phyloP scores from a whole-genome alignment of 345 rosid genomes.

The Eucalyptus guilfoylei region DNA sequence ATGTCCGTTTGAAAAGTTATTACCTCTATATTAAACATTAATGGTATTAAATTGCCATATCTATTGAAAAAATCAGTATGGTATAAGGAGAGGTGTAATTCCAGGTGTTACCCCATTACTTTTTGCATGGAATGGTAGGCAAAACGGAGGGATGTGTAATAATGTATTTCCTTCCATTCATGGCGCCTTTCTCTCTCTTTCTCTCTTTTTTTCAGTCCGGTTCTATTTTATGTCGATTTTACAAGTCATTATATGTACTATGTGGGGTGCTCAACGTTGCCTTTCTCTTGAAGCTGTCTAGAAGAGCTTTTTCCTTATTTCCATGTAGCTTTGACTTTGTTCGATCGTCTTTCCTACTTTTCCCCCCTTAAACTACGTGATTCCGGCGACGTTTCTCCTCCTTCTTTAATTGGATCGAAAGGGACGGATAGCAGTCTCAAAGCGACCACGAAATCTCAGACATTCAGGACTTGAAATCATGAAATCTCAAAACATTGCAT shows the following conservation, averaged over 20 bases:
- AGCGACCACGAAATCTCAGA: neutral
- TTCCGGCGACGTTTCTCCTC: neutral
- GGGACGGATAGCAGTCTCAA: neutral
- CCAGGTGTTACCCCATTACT: no score
- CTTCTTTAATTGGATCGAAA: neutral
- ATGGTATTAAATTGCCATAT: neutral
- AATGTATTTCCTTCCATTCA: no score
- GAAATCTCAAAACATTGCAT: no score
- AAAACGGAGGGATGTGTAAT: no score
- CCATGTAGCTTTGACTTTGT: neutral
- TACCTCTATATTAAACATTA: no score
- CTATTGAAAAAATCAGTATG: neutral
- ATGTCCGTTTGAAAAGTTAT: neutral
- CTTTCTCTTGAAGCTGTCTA: neutral
- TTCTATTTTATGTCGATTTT: no score
- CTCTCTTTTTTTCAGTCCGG: no score
- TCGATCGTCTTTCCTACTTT: neutral
- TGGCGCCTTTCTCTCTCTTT: no score
- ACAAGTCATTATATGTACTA: neutral
- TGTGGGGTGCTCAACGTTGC: neutral
- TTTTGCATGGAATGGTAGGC: no score
- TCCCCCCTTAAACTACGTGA: neutral
- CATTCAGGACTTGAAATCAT: neutral
- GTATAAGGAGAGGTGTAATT: neutral
- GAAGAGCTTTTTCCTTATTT: neutral